Conservation (phyloP, 192 early-diverging fungal genomes). For the Backusella sp. region DNA sequence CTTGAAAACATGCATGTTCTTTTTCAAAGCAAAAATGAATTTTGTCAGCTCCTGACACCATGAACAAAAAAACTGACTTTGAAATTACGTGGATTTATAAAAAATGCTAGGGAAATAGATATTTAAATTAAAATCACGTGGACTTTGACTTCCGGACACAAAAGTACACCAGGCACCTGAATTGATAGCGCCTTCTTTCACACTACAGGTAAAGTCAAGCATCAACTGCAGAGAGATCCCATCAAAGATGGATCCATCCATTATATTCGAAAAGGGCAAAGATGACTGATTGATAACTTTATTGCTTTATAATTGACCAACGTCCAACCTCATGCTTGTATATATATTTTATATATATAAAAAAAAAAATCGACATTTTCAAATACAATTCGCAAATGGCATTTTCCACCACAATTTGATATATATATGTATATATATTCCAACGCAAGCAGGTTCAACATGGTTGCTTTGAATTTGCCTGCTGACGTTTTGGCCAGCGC, state of each 20-base stretch:
- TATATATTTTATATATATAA: background rate
- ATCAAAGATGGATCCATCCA: background rate
- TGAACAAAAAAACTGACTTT: too few relatives aligned
- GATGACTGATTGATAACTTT: background rate
- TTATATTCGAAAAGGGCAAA: background rate
- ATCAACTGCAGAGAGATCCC: background rate
- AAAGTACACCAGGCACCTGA: background rate
- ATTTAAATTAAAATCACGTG: too few relatives aligned
- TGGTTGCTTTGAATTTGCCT: slow-evolving; percentile 55
- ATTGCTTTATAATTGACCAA: background rate
- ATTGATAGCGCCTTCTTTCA: background rate
- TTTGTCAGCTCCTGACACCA: too few relatives aligned
- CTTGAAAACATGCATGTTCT: too few relatives aligned
- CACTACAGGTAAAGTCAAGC: background rate
- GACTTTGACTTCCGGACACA: too few relatives aligned
- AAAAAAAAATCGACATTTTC: background rate
- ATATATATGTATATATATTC: too few relatives aligned
- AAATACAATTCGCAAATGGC: too few relatives aligned
- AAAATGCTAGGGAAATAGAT: too few relatives aligned
- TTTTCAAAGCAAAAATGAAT: too few relatives aligned
- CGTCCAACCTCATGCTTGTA: background rate
- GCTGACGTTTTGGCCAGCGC: slow-evolving; percentile 52
- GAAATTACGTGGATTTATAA: too few relatives aligned
- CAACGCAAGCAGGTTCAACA: background rate
- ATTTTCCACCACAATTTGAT: too few relatives aligned